These are phyloP conservation scores for Colletotrichum godetiae DNA, from an alignment of 2,329 filamentous ascomycete genomes.

Conservation along the genomic window DNA sequence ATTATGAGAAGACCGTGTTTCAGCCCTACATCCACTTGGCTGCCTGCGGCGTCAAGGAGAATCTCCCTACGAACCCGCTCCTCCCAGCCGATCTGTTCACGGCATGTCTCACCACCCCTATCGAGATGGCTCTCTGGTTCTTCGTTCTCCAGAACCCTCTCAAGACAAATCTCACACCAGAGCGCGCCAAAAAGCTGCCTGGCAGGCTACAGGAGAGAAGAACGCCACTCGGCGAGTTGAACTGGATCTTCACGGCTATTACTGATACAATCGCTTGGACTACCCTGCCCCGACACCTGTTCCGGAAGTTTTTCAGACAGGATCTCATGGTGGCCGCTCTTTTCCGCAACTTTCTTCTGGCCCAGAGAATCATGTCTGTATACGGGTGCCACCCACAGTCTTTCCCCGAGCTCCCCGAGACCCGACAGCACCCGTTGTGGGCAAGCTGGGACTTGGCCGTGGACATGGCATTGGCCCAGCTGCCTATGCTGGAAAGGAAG, in stretches of 20 bases:
- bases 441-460: constrained; percentile 98
- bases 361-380: constrained; percentile 94
- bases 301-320: constrained; percentile 96
- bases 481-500: constrained; percentile 85
- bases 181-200: constrained; percentile 88
- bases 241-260: constrained; percentile 99
- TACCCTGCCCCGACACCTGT: constrained; percentile 86
- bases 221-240: constrained; percentile 94
- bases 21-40: constrained; percentile 86
- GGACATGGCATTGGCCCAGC: constrained; percentile 91
- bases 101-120: constrained; percentile 93
- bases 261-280: constrained; percentile 99
- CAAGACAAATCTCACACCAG: constrained; percentile 75
- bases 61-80: constrained; percentile 92
- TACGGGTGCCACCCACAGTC: constrained; percentile 97
- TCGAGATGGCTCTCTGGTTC: constrained; percentile 96
- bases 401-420: constrained; percentile 91
- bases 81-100: constrained; percentile 96
- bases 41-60: constrained; percentile 90
- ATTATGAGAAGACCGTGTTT: constrained; percentile 81
- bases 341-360: constrained; percentile 94
- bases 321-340: constrained; percentile 99
- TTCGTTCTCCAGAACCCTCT: constrained; percentile 94
- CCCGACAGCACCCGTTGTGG: constrained; percentile 94
- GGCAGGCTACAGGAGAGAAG: constrained; percentile 92